Conservation (phyloP, 2,329 filamentous ascomycete species). For the Talaromyces piceae region DNA sequence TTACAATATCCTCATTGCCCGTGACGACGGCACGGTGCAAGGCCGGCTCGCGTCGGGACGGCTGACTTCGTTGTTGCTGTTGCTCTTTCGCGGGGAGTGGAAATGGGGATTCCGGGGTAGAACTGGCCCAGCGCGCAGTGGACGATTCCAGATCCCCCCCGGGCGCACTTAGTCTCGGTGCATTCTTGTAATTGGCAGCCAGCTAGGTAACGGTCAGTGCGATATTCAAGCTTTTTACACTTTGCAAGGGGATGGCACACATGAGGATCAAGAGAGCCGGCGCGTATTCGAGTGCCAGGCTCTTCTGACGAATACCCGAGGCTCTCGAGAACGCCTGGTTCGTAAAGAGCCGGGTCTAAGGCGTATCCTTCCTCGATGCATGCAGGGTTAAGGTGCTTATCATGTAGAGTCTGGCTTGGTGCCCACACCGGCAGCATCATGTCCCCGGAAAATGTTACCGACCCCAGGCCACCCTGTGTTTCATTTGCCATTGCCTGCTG, state of each 20-base stretch:
- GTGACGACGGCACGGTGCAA: not conserved
- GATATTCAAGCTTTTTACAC: not conserved
- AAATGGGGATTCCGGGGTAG: not conserved
- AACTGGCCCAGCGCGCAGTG: not conserved
- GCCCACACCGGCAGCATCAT: not conserved
- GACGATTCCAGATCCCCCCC: not conserved
- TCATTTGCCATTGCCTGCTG: not conserved
- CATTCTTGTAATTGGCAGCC: not conserved
- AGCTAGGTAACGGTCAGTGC: not conserved
- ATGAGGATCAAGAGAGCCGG: not conserved
- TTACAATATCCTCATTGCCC: not conserved
- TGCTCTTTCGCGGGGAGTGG: not conserved
- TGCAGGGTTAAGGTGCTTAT: not conserved
- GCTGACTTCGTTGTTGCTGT: not conserved
- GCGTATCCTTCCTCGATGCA: not conserved
- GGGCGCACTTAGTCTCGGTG: not conserved
- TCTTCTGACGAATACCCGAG: not conserved
- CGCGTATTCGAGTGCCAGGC: not conserved
- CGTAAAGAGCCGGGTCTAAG: not conserved
- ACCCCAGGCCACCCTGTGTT: not conserved
- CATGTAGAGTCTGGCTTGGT: no score
- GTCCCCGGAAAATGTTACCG: not conserved
- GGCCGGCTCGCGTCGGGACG: not conserved
- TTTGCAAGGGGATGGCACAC: not conserved
- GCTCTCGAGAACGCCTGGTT: not conserved